Percentiles rank a stretch among this genome's conserved stretches.
These are phyloP conservation scores for Xerocomus amazonicus DNA, from an alignment of 1,284 basidiomycete species.

Conservation along the genomic window DNA sequence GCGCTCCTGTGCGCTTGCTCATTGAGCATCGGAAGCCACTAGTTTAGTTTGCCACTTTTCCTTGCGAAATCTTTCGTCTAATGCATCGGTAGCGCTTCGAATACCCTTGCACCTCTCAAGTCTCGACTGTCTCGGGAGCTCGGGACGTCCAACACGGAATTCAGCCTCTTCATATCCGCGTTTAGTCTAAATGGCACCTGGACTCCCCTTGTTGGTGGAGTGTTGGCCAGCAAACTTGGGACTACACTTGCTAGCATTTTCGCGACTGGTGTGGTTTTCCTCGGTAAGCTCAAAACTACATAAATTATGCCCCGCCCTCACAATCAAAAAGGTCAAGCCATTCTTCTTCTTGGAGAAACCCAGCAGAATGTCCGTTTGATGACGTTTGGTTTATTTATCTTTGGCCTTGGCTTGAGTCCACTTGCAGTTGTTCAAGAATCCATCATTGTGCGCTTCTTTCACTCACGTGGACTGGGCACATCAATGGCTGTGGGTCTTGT, in stretches of 20 bases:
- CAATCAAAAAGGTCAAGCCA: slow-evolving; percentile 48
- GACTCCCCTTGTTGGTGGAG: slow-evolving; percentile 72
- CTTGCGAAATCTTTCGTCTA: neutral
- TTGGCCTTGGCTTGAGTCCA: slow-evolving; percentile 76
- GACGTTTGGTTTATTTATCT: slow-evolving; percentile 70
- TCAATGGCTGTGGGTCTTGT: slow-evolving; percentile 78
- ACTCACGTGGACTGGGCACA: slow-evolving; percentile 69
- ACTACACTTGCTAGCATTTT: slow-evolving; percentile 67
- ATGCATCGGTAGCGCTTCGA: slow-evolving; percentile 49
- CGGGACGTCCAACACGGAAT: slow-evolving; percentile 73
- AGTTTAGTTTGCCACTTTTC: slow-evolving; percentile 59
- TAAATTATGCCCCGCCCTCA: slow-evolving; percentile 4
- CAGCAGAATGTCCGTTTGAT: slow-evolving; percentile 57
- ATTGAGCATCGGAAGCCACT: slow-evolving; percentile 72
- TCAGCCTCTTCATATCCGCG: slow-evolving; percentile 70
- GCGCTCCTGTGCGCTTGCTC: slow-evolving; percentile 74
- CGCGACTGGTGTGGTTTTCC: slow-evolving; percentile 66
- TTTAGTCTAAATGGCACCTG: slow-evolving; percentile 76
- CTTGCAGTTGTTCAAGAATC: slow-evolving; percentile 75
- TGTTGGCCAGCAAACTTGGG: slow-evolving; percentile 65
- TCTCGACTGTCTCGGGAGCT: slow-evolving; percentile 68
- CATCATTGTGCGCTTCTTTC: slow-evolving; percentile 79
- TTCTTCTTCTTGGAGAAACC: slow-evolving; percentile 62
- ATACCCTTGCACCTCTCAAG: slow-evolving; percentile 74
- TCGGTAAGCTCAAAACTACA: slow-evolving; percentile 40